Percentiles rank a stretch among this genome's conserved stretches.
phyloP scores from a whole-genome alignment of 2,329 filamentous ascomycete species.

The Stachybotrys elegans region DNA sequence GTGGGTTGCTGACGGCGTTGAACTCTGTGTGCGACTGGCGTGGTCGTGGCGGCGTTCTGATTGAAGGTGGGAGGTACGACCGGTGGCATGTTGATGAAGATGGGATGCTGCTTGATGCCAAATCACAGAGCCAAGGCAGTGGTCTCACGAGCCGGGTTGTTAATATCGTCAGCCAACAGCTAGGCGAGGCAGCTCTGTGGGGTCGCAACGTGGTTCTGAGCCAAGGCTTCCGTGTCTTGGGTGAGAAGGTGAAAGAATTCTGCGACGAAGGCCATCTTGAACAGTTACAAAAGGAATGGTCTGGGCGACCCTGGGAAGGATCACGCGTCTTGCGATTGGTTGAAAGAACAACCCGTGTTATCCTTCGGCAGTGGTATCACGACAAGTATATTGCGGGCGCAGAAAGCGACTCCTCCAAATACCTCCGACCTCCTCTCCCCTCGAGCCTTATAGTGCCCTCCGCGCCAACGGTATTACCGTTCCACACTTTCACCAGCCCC shows the following conservation, averaged over 20 bases:
- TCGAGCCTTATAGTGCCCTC: conserved; percentile 69
- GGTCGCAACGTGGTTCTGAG: conserved; percentile 65
- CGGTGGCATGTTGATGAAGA: conserved; percentile 88
- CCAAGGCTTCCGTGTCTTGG: conserved; percentile 44
- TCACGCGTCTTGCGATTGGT: conserved; percentile 76
- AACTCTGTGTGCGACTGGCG: conserved; percentile 97
- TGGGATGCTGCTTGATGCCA: conserved; percentile 76
- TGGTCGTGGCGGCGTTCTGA: conserved; percentile 77
- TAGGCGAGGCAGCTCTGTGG: conserved; percentile 82
- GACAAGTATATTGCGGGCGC: conserved; percentile 66
- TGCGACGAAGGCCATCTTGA: conserved; percentile 28
- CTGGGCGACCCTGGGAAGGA: conserved; percentile 55
- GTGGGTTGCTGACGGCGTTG: conserved; percentile 86
- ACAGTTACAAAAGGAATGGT: neutral
- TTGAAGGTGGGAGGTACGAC: conserved; percentile 70
- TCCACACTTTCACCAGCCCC: conserved; percentile 96
- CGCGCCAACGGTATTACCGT: conserved; percentile 90
- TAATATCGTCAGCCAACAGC: conserved; percentile 82
- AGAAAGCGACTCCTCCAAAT: conserved; percentile 49
- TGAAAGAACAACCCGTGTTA: conserved; percentile 74
- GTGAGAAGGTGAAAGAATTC: conserved; percentile 38
- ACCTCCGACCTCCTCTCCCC: conserved; percentile 71
- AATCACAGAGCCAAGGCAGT: conserved; percentile 52
- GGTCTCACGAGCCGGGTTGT: conserved; percentile 90
- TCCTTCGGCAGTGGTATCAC: conserved; percentile 82